phyloP scores from a whole-genome alignment of 108 stramenopile genomes.

The Nannochloropsis salina region DNA sequence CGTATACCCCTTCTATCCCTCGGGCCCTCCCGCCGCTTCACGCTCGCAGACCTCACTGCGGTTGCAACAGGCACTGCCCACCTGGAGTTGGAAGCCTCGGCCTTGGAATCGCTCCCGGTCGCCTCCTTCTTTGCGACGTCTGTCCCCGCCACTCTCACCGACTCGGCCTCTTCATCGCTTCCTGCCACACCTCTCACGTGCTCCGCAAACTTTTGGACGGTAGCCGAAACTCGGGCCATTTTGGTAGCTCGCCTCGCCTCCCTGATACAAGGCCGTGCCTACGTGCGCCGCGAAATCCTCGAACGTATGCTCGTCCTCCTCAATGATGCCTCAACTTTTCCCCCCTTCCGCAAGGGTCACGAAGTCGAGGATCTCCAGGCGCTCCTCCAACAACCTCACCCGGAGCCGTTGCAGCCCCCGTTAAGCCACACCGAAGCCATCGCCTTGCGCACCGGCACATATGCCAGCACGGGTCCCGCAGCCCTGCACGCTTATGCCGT shows the following conservation, averaged over 20 bases:
- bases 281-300: conserved; percentile 27
- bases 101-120: neutral
- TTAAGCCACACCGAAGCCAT: neutral
- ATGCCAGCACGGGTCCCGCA: conserved; percentile 30
- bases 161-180: no score
- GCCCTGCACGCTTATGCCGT: conserved; percentile 32
- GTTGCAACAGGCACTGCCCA: conserved; percentile 6
- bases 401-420: neutral
- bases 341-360: neutral
- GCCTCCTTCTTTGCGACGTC: neutral
- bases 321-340: conserved; percentile 26
- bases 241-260: conserved; percentile 36
- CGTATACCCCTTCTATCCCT: neutral
- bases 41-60: neutral
- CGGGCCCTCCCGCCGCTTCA: neutral
- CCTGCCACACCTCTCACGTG: neutral
- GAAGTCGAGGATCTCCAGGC: neutral
- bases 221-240: conserved; percentile 31
- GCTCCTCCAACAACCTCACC: neutral
- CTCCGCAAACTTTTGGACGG: neutral
- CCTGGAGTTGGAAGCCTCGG: conserved; percentile 3
- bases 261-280: conserved; percentile 31
- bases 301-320: conserved; percentile 24
- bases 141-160: no score
- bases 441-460: conserved; percentile 31